These are phyloP conservation scores for Fistulifera pelliculosa DNA, from an alignment of 108 stramenopile genomes.

Conservation along the genomic window DNA sequence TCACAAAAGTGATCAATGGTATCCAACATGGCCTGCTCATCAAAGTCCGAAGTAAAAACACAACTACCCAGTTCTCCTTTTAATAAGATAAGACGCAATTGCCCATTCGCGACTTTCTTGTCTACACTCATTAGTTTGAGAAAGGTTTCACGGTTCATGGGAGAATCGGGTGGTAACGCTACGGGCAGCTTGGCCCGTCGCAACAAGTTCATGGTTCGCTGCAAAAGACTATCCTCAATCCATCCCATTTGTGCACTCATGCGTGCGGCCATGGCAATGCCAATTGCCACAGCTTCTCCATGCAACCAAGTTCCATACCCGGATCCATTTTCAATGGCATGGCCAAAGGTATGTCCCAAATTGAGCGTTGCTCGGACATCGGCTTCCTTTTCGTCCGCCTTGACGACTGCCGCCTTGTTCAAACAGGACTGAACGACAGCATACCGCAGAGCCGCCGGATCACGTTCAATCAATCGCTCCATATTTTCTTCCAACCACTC, in stretches of 20 bases:
- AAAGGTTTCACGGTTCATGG: constrained; percentile 67
- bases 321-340: constrained; percentile 94
- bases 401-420: constrained; percentile 95
- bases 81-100: constrained; percentile 67
- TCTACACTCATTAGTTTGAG: constrained; percentile 81
- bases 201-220: constrained; percentile 56
- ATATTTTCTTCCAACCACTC: constrained; percentile 88
- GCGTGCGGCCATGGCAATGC: constrained; percentile 92
- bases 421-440: constrained; percentile 85
- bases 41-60: constrained; percentile 86
- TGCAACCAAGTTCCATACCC: constrained; percentile 93
- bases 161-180: constrained; percentile 66
- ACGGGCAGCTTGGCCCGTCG: constrained; percentile 63
- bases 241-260: constrained; percentile 86
- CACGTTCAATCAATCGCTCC: constrained; percentile 64
- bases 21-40: constrained; percentile 60
- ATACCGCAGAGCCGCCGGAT: constrained; percentile 66
- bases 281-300: constrained; percentile 96
- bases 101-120: constrained; percentile 89
- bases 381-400: constrained; percentile 92
- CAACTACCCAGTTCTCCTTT: constrained; percentile 76
- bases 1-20: constrained; percentile 72
- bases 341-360: constrained; percentile 98
- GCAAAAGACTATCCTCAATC: constrained; percentile 56
- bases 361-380: constrained; percentile 93